A percentile compares a stretch with the other conserved stretches of the same genome.
phyloP scores from a whole-genome alignment of 2,329 filamentous ascomycete species.

The Rhytidhysteron rufulum region DNA sequence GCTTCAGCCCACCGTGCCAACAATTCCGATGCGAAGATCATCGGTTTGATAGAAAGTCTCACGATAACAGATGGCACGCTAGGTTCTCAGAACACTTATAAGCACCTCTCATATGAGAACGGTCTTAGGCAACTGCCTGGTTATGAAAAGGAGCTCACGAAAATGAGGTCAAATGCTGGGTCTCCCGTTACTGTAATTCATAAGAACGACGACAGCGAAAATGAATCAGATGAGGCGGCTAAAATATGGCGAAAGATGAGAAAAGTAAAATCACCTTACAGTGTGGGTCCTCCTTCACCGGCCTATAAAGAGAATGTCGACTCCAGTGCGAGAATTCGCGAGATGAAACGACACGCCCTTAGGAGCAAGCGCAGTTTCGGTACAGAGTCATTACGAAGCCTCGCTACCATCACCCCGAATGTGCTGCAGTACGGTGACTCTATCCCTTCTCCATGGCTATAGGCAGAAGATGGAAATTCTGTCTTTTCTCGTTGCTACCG shows the following conservation, averaged over 20 bases:
- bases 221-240: slow-evolving; percentile 25
- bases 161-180: background rate
- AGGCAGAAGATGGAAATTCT: too few species aligned
- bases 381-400: slow-evolving; percentile 36
- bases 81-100: background rate
- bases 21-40: background rate
- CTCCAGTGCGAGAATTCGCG: slow-evolving; percentile 10
- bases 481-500: too few species aligned
- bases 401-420: slow-evolving; percentile 10
- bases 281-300: slow-evolving; percentile 12
- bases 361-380: slow-evolving; percentile 40
- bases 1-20: background rate
- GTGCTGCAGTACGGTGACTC: too few species aligned
- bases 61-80: too few species aligned
- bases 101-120: slow-evolving; percentile 1
- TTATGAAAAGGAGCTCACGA: background rate
- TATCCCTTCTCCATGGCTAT: too few species aligned
- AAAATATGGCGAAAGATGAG: slow-evolving; percentile 38
- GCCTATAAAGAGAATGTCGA: slow-evolving; percentile 10
- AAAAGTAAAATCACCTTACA: slow-evolving; percentile 20
- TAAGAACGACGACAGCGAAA: slow-evolving; percentile 1
- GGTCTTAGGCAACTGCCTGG: background rate
- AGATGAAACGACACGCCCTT: slow-evolving; percentile 29
- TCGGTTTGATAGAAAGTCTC: too few species aligned
- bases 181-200: slow-evolving; percentile 2